Conservation (phyloP, 164 flowering plant genomes). For the Macadamia tetraphylla region DNA sequence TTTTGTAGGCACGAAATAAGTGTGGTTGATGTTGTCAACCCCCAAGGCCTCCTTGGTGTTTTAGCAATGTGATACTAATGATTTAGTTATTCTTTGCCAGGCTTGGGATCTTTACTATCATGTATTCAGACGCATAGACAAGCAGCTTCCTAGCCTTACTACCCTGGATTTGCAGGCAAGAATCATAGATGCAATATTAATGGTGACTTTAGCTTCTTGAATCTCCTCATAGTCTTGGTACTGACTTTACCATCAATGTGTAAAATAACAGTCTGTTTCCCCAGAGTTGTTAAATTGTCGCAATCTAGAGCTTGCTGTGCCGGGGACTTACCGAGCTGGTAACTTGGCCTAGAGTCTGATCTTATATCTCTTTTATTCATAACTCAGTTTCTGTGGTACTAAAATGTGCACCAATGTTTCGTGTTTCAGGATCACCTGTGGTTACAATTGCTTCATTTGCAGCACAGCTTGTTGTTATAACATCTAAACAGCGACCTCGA, state of each 20-base stretch:
- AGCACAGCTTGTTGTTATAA: conserved; percentile 85
- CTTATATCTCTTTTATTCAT: background rate
- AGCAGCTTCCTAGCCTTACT: conserved; percentile 89
- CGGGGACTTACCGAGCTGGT: conserved; percentile 98
- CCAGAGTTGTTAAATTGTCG: conserved; percentile 78
- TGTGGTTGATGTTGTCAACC: background rate
- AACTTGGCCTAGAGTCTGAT: background rate
- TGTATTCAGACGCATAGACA: conserved; percentile 92
- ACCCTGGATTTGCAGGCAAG: conserved; percentile 89
- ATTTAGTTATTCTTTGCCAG: conserved; percentile 30
- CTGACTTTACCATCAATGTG: conserved; percentile 11
- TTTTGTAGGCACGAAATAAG: too few species aligned
- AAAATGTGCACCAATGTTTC: background rate
- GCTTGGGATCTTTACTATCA: conserved; percentile 99
- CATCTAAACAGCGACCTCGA: conserved; percentile 96
- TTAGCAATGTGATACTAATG: background rate
- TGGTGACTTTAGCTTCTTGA: conserved; percentile 10
- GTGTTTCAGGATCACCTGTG: conserved; percentile 59
- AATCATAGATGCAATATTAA: background rate
- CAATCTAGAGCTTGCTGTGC: conserved; percentile 92
- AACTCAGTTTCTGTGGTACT: background rate
- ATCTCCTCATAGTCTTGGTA: background rate
- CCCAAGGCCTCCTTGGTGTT: background rate
- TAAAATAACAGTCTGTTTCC: conserved; percentile 70
- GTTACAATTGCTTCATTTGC: conserved; percentile 92